Base-by-base conservation (phyloP, 2,329 filamentous ascomycete genomes). In the Sporothrix globosa region DNA sequence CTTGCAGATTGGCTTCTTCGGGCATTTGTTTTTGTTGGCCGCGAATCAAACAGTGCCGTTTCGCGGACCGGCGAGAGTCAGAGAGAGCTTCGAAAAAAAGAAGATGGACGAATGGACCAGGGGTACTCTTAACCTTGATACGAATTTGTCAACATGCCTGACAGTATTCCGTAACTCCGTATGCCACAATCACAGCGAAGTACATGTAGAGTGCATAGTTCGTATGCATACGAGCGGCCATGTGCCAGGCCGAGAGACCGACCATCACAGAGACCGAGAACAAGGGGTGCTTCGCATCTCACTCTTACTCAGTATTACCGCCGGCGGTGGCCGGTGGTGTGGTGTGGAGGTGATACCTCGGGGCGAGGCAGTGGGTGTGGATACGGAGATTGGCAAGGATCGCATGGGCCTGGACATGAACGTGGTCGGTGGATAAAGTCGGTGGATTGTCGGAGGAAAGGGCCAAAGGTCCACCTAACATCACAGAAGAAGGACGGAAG, bases 271-370 rank as follows among this genome's bases (percentile, higher is more conserved):
- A 4, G 27, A 30, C 27, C 27, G 27, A 34, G 34, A 34, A 34
- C 17, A 17, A 13, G 53, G 48, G 19, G 17, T 50, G n/a, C 41
- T 44, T 44, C 13, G 41, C 41, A 1, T 44, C 41, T 10, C 41
- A 11, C 41, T 17, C 11, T 13, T 17, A 4, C 14, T 14, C 41
- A 13, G 14, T 44, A 13, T 13, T 44, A 17, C 41, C 56, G 56
- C 56, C 56, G 56, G 39, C 39, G 34, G 56, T 44, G 56, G 56
- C 56, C 56, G 56, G 34, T 61, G 34, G 56, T 44, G 56, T 61
- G 39, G n/a, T 24, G 34, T 34, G 27, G 27, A 30, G 27, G 27
- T 41, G 34, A 34, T 61, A 44, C 39, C n/a, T 24, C 39, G 56
- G 52, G 56, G 34, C 56, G 3, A 13, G 30, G 54, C 14, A 14